Evolutionary conservation across 768 basidiomycete species (phyloP).

Genomic region (Pleurotus salmoneostramineus): DNA sequence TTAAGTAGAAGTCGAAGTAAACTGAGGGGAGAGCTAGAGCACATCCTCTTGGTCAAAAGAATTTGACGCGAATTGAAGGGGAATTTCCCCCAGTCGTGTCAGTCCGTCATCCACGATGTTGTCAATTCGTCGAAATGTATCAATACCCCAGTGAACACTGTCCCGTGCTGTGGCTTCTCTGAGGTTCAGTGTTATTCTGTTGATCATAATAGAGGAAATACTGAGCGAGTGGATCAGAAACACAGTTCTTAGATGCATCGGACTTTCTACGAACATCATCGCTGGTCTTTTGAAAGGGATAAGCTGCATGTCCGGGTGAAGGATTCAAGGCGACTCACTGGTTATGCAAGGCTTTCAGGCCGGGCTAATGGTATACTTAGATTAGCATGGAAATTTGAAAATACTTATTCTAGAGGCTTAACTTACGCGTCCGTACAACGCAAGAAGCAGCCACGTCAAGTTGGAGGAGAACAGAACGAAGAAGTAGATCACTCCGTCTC

Average conservation of each 20-base stretch:
- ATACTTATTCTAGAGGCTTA: neutral
- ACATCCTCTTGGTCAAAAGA: too few species aligned
- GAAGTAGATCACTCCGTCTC: conserved; percentile 17
- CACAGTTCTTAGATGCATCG: neutral
- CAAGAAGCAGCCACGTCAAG: conserved; percentile 15
- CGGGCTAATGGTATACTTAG: neutral
- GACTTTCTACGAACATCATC: conserved; percentile 8
- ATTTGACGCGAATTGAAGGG: too few species aligned
- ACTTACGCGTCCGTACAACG: conserved; percentile 13
- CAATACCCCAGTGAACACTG: conserved; percentile 9
- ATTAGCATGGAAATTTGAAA: neutral
- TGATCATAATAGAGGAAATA: conserved; percentile 17
- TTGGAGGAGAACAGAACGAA: conserved; percentile 18
- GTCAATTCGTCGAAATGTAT: conserved; percentile 5
- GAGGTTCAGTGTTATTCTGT: conserved; percentile 15
- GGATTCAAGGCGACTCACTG: conserved; percentile 3
- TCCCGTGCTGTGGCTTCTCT: conserved; percentile 7
- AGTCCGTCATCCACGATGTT: neutral
- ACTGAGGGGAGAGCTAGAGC: too few species aligned
- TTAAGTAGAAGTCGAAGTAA: too few species aligned
- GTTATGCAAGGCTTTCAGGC: conserved; percentile 9
- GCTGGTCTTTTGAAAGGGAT: conserved; percentile 4
- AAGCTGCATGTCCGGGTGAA: neutral
- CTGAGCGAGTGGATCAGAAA: conserved; percentile 3
- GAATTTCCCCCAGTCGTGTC: too few species aligned